phyloP scores from a whole-genome alignment of 2,329 filamentous ascomycete genomes.

The Celoporthe dispersa region DNA sequence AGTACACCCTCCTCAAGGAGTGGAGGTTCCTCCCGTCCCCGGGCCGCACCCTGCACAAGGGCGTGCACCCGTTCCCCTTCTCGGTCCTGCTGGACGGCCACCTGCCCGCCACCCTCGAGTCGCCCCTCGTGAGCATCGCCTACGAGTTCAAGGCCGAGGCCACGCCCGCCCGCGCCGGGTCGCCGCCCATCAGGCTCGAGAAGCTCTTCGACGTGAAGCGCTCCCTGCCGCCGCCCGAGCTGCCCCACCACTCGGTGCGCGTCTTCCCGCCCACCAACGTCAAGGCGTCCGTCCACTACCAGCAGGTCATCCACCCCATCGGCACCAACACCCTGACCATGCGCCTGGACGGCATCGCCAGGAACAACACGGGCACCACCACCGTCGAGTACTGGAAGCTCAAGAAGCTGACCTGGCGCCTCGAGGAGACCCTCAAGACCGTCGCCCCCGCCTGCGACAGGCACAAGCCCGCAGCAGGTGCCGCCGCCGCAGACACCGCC shows the following conservation, averaged over 20 bases:
- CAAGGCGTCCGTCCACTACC: constrained; percentile 81
- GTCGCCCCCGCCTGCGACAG: constrained; percentile 79
- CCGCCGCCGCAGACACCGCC: constrained; percentile 49
- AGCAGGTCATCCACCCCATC: constrained; percentile 83
- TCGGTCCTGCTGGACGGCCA: constrained; percentile 84
- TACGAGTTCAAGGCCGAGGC: constrained; percentile 78
- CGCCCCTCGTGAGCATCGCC: constrained; percentile 71
- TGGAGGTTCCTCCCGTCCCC: constrained; percentile 76
- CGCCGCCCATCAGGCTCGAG: constrained; percentile 60
- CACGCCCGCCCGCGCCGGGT: constrained; percentile 55
- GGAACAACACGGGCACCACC: constrained; percentile 67
- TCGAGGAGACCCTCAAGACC: constrained; percentile 84
- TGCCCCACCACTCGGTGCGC: constrained; percentile 86
- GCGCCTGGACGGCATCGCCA: constrained; percentile 84
- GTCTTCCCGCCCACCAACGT: constrained; percentile 97
- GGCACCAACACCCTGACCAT: constrained; percentile 80
- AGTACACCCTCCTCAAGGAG: constrained; percentile 73
- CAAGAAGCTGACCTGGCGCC: constrained; percentile 88
- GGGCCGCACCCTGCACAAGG: constrained; percentile 51
- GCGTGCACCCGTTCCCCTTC: constrained; percentile 82
- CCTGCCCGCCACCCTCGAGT: constrained; percentile 82
- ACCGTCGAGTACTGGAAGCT: constrained; percentile 84
- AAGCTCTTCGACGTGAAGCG: constrained; percentile 76
- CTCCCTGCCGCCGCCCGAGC: constrained; percentile 72
- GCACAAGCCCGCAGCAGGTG: constrained; percentile 63